phyloP scores from a whole-genome alignment of 345 rosid species.

The Alliaria petiolata region DNA sequence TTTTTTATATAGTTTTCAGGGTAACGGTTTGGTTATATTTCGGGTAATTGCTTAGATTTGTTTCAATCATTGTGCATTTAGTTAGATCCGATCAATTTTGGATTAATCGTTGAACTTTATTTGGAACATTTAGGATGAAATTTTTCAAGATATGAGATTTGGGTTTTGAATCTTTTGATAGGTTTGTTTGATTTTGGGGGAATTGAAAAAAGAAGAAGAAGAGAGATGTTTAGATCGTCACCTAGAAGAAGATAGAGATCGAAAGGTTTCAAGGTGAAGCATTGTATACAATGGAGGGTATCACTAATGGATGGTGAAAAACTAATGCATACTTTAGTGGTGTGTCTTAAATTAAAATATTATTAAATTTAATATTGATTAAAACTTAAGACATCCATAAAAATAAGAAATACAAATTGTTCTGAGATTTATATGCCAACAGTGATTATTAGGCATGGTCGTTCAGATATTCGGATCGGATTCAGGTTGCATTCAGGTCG shows the following conservation, averaged over 20 bases:
- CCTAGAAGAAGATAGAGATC: slow-evolving; percentile 68
- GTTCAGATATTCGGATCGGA: too few relatives aligned
- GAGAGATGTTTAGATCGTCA: slow-evolving; percentile 57
- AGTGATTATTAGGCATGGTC: too few relatives aligned
- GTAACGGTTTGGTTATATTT: neutral
- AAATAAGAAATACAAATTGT: too few relatives aligned
- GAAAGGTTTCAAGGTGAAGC: slow-evolving; percentile 83
- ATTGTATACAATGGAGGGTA: slow-evolving; percentile 85
- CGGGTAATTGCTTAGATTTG: neutral
- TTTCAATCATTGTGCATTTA: neutral
- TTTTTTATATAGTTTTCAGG: neutral
- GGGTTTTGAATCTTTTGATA: neutral
- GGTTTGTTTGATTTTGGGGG: neutral
- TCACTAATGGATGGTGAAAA: too few relatives aligned
- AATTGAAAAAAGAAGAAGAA: neutral
- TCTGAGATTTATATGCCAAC: too few relatives aligned
- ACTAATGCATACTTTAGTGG: too few relatives aligned
- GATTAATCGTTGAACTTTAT: neutral
- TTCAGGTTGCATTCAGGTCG: too few relatives aligned
- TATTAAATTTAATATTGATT: too few relatives aligned
- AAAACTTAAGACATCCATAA: too few relatives aligned
- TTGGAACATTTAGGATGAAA: too few relatives aligned
- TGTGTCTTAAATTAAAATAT: too few relatives aligned
- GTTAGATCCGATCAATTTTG: neutral
- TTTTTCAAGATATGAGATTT: slow-evolving; percentile 22